Evolutionary conservation across 352 stramenopile species (phyloP), one percentile per base, ranked within the genome.

Genomic region (Globisporangium lucens): DNA sequence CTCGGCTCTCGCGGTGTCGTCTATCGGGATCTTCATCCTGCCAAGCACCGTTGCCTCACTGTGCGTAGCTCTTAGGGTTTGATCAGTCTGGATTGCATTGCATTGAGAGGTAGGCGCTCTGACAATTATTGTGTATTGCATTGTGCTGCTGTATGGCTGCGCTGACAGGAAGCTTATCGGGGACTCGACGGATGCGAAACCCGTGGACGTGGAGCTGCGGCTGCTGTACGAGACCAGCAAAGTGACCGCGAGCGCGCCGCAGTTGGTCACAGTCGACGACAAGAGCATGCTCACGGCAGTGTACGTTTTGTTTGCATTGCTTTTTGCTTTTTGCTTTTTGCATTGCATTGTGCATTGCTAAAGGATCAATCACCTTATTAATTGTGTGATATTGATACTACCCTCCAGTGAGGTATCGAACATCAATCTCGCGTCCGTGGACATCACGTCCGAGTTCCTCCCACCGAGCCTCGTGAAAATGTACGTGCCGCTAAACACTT

Each of bases 381-480:
- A 56, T 27, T 56, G 49, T 33, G 22, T 24, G 7, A 27, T 8
- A 2, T 56, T 56, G 22, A 1, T 22, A 13, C 30, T 56, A 33
- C 30, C 30, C 30, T 33, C 7, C 22, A 56, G 49, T 7, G n/a
- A 56, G 49, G 49, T 56, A 7, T 56, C 8, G 9, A 56, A 33
- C 6, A 56, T 56, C 49, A 7, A 56, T 22, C 49, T 56, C 6
- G 47, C 47, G n/a, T 22, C 47, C 0, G 47, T 55, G 47, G 47
- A 22, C 47, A 55, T 55, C 47, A 13, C 47, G 47, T 55, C 47
- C 17, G 47, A 55, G 6, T 55, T 55, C 10, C 20, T 55, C 47
- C 47, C 47, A 27, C 8, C 47, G 12, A 55, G 22, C 47, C 47
- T 55, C 47, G n/a, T 55, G 17, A 55, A 55, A 55, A 55, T 55